A percentile compares a stretch with the other conserved stretches of the same genome.
phyloP scores from a whole-genome alignment of 1,139 yeast genomes.

The Yamadazyma buinensis region DNA sequence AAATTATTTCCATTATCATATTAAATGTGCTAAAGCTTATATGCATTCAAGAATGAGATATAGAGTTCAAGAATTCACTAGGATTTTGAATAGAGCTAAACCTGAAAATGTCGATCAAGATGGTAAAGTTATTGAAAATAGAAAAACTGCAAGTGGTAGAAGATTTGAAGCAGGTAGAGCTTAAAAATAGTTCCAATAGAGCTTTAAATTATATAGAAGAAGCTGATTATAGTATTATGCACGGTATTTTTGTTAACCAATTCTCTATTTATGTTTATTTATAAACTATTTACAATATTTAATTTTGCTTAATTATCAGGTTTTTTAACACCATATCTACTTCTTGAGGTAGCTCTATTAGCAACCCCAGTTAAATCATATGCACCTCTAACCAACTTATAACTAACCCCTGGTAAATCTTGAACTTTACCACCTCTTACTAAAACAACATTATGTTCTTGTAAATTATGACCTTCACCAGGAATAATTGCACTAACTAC shows the following conservation, averaged over 20 bases:
- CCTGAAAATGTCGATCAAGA: conserved; percentile 84
- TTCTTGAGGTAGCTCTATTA: conserved; percentile 82
- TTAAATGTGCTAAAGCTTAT: conserved; percentile 96
- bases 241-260: too few relatives aligned
- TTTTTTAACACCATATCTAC: conserved; percentile 91
- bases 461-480: conserved; percentile 98
- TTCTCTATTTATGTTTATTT: neutral
- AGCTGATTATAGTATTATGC: too few relatives aligned
- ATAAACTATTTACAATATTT: too few relatives aligned
- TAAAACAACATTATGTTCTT: conserved; percentile 93
- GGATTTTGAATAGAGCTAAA: conserved; percentile 94
- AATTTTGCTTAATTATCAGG: too few relatives aligned
- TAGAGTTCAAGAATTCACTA: conserved; percentile 88
- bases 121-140: conserved; percentile 51
- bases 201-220: too few relatives aligned
- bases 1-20: conserved; percentile 96
- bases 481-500: conserved; percentile 92
- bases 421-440: conserved; percentile 98
- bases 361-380: conserved; percentile 95
- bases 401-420: conserved; percentile 97
- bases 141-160: conserved; percentile 84
- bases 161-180: conserved; percentile 46
- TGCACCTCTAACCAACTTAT: conserved; percentile 90
- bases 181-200: conserved; percentile 1
- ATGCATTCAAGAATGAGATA: conserved; percentile 98